A percentile compares a stretch with the other conserved stretches of the same genome.
Evolutionary conservation across 345 rosid species (phyloP).

Genomic region (Euphorbia pulcherrima): DNA sequence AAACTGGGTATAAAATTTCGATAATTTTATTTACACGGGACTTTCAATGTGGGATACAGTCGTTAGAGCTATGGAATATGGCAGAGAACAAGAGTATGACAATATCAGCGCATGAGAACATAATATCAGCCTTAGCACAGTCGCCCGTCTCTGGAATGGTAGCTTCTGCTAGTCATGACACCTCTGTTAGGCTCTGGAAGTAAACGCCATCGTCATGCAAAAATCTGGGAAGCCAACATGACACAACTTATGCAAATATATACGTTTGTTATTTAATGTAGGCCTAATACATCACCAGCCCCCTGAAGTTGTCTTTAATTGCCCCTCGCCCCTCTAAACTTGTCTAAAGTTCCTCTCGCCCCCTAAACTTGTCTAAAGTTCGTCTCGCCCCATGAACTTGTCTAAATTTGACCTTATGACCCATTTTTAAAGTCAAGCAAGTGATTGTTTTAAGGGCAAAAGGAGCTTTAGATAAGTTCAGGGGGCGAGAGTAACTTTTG

Average conservation of each 20-base stretch:
- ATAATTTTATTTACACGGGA: background rate
- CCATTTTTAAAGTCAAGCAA: too few relatives aligned
- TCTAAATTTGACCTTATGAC: too few relatives aligned
- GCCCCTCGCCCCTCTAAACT: too few relatives aligned
- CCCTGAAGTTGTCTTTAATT: too few relatives aligned
- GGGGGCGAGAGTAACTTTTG: too few relatives aligned
- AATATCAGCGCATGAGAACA: constrained; percentile 45
- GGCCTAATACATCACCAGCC: too few relatives aligned
- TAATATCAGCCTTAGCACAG: constrained; percentile 53
- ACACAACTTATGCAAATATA: background rate
- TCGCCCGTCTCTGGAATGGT: constrained; percentile 48
- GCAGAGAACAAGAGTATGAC: constrained; percentile 57
- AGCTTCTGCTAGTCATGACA: constrained; percentile 67
- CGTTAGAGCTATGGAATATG: constrained; percentile 64
- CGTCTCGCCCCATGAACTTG: too few relatives aligned
- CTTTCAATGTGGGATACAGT: constrained; percentile 34
- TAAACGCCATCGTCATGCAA: too few relatives aligned
- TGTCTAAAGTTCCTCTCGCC: too few relatives aligned
- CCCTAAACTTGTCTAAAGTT: too few relatives aligned
- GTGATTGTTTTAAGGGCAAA: too few relatives aligned
- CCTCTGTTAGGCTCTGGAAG: constrained; percentile 63
- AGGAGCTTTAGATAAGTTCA: too few relatives aligned
- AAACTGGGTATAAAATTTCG: background rate
- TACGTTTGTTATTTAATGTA: background rate
- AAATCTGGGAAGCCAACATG: background rate